Conservation (phyloP, 148 eudicot species). For the Amaranthus cruentus region DNA sequence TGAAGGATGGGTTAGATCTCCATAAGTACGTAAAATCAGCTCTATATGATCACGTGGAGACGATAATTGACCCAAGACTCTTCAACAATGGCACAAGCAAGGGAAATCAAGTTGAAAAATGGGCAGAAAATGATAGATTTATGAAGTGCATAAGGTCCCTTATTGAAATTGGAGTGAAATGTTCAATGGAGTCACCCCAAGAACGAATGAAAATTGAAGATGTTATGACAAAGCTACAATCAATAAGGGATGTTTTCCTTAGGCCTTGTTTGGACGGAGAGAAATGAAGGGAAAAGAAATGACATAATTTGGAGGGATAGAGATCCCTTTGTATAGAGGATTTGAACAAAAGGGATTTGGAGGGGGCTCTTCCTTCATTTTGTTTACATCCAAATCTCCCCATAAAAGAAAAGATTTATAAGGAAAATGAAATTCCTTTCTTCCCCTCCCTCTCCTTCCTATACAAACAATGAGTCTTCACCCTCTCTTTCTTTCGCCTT, state of each 20-base stretch:
- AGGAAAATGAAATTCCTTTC: too few relatives aligned
- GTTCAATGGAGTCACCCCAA: constrained; percentile 17
- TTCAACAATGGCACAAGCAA: not conserved
- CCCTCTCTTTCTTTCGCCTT: too few relatives aligned
- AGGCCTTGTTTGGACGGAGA: too few relatives aligned
- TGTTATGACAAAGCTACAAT: constrained; percentile 7
- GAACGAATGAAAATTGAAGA: constrained; percentile 20
- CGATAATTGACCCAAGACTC: constrained; percentile 17
- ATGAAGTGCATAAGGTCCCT: constrained; percentile 7
- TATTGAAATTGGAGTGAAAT: constrained; percentile 14
- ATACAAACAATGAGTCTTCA: too few relatives aligned
- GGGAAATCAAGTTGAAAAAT: not conserved
- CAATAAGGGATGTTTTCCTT: not conserved
- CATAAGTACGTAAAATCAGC: constrained; percentile 7
- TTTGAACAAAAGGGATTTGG: too few relatives aligned
- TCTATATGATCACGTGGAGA: not conserved
- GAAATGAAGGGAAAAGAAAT: too few relatives aligned
- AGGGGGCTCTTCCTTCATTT: too few relatives aligned
- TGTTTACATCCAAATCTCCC: too few relatives aligned
- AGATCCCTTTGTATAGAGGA: too few relatives aligned
- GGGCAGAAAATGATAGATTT: not conserved
- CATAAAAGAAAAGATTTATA: too few relatives aligned
- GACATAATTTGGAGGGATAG: too few relatives aligned
- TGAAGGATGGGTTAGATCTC: not conserved
- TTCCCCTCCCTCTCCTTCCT: too few relatives aligned